Base-by-base conservation (phyloP, 257 asterid species). In the Echites panduratus region DNA sequence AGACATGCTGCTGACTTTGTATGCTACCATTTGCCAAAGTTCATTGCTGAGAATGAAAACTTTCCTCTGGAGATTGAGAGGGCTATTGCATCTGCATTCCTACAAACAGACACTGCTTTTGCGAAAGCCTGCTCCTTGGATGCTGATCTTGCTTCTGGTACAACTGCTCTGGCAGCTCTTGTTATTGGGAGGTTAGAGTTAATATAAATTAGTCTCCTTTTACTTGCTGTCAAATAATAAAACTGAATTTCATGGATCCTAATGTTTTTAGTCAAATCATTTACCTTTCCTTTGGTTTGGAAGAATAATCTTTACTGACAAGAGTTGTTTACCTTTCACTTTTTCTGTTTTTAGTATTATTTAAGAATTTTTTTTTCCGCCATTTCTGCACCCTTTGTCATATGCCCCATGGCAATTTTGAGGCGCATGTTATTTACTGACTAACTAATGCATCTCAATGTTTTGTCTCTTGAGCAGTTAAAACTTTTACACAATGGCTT, bases 1-100 rank as follows among this genome's bases (percentile, higher is more conserved):
- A 92, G 87, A 84, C 98, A 92, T 65, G 99, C 99, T 0, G 98
- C 99, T 70, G 98, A 95, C 43, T 95, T 95, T 82, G 98, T 87
- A 27, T 82, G 98, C 83, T 69, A 81, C 77, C 96, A 90, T 82
- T 79, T 95, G 79, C 98, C 99, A 52, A 88, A 88, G 84, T 84
- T 86, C 81, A 87, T 95, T 73, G 85, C 79, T 5, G 88, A 85
- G 83, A 90, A 92, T 77, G 89, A 83, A 66, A 84, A 85, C 70
- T 95, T 95, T 73, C 98, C 96, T 4, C 75, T 38, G 75, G 89
- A 89, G 75, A 85, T 90, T 58, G 96, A 92, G 78, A 85, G 89
- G 70, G 96, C 78, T 24, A 80, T 92, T 75, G 48, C 95, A 57
- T 85, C 97, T 48, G 99, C 99, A 75, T 92, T 89, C 81, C 72